A percentile compares a stretch with the other conserved stretches of the same genome.
These are phyloP conservation scores for Lipomyces yamadae DNA, from an alignment of 805 yeast species.

Conservation along the genomic window DNA sequence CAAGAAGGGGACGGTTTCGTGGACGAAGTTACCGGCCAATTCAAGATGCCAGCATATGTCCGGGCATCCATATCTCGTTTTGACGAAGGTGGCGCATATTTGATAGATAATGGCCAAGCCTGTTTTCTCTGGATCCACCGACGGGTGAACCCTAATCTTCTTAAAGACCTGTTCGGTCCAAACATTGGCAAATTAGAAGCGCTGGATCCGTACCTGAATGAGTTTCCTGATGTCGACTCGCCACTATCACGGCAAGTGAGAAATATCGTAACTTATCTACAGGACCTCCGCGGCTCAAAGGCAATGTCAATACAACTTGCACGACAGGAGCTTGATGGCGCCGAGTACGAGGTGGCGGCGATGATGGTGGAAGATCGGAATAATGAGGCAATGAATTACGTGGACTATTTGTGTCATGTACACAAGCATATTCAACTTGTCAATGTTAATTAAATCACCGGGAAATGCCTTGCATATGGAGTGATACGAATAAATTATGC, in stretches of 20 bases:
- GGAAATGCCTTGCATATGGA: background rate
- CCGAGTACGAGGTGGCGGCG: conserved; percentile 60
- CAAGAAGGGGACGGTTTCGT: conserved; percentile 61
- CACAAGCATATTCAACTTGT: conserved; percentile 57
- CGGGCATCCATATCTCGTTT: conserved; percentile 52
- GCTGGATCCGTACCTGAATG: conserved; percentile 57
- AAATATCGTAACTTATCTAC: conserved; percentile 63
- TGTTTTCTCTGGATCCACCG: conserved; percentile 68
- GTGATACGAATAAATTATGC: background rate
- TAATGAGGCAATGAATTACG: conserved; percentile 60
- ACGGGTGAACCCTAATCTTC: conserved; percentile 65
- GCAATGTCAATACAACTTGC: conserved; percentile 61
- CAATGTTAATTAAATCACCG: background rate
- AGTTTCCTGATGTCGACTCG: conserved; percentile 73
- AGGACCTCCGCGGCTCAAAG: conserved; percentile 48
- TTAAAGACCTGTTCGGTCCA: conserved; percentile 77
- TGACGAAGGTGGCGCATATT: conserved; percentile 73
- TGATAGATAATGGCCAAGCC: conserved; percentile 72
- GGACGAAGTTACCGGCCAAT: conserved; percentile 44
- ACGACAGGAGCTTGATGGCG: conserved; percentile 67
- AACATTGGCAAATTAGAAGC: conserved; percentile 49
- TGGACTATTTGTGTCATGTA: conserved; percentile 68
- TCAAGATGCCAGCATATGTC: conserved; percentile 56
- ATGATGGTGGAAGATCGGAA: conserved; percentile 75
- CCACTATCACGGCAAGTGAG: conserved; percentile 70